Evolutionary conservation across 192 early-diverging fungal genomes (phyloP).

Genomic region (Pilobolus umbonatus): DNA sequence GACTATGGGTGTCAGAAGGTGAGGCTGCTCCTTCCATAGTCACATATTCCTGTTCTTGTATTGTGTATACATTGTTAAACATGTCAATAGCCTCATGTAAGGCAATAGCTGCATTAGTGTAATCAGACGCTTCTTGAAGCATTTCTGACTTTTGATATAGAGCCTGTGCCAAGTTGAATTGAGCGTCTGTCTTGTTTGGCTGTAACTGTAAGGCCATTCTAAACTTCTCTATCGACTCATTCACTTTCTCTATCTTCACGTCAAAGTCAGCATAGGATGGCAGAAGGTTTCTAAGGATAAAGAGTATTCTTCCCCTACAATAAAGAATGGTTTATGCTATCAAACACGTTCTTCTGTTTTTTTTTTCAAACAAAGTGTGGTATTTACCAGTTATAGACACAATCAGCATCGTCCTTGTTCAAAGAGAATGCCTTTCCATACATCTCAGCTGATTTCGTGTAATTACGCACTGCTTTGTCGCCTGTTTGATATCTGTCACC

Average conservation of each 20-base stretch:
- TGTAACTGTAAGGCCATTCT: slow-evolving; percentile 42
- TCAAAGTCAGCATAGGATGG: slow-evolving; percentile 41
- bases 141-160: slow-evolving; percentile 53
- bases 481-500: slow-evolving; percentile 67
- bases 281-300: slow-evolving; percentile 49
- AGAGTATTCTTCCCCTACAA: slow-evolving; percentile 51
- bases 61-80: slow-evolving; percentile 43
- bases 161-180: slow-evolving; percentile 69
- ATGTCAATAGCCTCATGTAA: slow-evolving; percentile 47
- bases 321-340: neutral
- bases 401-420: slow-evolving; percentile 51
- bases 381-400: slow-evolving; percentile 62
- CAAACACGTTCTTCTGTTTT: neutral
- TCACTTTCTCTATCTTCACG: slow-evolving; percentile 40
- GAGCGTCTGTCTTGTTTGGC: slow-evolving; percentile 51
- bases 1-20: neutral
- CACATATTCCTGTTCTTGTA: slow-evolving; percentile 45
- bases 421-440: slow-evolving; percentile 56
- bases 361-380: neutral
- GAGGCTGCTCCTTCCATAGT: neutral
- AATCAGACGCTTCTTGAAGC: slow-evolving; percentile 42
- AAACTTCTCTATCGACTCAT: slow-evolving; percentile 50
- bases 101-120: slow-evolving; percentile 41
- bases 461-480: slow-evolving; percentile 61
- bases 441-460: slow-evolving; percentile 59